Evolutionary conservation across 192 early-diverging fungal genomes (phyloP), one percentile per base, ranked within the genome.

Genomic region (Lobosporangium transversale): DNA sequence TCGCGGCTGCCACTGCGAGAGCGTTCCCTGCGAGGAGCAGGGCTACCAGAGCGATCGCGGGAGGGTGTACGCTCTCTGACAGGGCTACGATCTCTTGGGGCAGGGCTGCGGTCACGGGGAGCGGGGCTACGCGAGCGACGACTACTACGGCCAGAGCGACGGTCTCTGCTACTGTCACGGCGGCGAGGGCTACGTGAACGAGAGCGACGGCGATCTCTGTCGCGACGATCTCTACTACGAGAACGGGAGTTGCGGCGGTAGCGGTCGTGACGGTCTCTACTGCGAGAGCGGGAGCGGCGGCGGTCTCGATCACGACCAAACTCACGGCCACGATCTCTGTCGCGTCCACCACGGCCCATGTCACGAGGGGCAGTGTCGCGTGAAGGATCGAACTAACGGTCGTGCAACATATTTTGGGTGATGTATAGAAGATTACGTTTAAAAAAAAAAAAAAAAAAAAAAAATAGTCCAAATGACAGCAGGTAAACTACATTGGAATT

Each of bases 251-350:
- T 80, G n/a, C 86, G 83, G 68, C 66, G 71, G 43, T 57, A 62
- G 55, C 74, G 56, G 33, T 57, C 63, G 54, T 62, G 66, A 10
- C 82, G 85, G 45, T 80, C 84, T 71, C 71, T 71, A 58, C 83
- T 85, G 27, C 85, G 83, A 60, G 80, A 79, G 27, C 80, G 80
- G 67, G 82, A 82, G 26, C 81, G 80, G 70, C 84, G 88, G 64
- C 75, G 80, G 66, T 65, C 85, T 67, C 63, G 53, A 58, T 50
- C 79, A 53, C 69, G 85, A 61, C 74, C 82, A 71, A 59, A 60
- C 40, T 80, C 76, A 53, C 70, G 78, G 30, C 83, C 79, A 68
- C 78, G 61, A 8, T 83, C 80, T 33, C 80, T 80, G 47, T 74
- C 70, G 23, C 58, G 43, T 10, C 70, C 79, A 14, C 70, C 79